Percentiles rank a stretch among this genome's conserved stretches.
Conservation (phyloP, 78 protist species). For the Cavenderia fasciculata region DNA sequence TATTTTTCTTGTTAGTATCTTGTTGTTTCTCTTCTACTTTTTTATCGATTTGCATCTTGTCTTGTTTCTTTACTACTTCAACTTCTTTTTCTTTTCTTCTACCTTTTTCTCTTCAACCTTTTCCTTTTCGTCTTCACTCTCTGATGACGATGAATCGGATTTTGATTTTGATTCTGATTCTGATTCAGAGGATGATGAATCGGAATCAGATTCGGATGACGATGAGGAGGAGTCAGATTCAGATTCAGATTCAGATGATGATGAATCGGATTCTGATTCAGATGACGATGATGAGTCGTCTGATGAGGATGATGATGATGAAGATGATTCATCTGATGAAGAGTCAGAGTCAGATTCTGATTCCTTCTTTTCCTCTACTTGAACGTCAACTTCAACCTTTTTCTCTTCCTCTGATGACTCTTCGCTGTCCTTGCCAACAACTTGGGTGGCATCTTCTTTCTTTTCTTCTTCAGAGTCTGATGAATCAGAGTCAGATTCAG, state of each 20-base stretch:
- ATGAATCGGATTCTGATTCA: no score
- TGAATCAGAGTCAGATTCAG: background rate
- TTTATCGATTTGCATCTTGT: background rate
- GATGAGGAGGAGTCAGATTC: background rate
- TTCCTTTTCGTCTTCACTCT: slow-evolving; percentile 8
- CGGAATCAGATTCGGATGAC: background rate
- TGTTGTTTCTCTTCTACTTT: background rate
- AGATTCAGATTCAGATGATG: no score
- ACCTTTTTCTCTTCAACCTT: background rate
- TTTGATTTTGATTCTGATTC: no score
- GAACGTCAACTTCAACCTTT: slow-evolving; percentile 17
- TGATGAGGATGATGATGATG: background rate
- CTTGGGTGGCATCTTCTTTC: background rate
- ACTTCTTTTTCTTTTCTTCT: background rate
- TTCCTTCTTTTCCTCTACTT: slow-evolving; percentile 8
- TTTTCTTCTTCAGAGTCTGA: background rate
- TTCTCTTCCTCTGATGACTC: slow-evolving; percentile 3
- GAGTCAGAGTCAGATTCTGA: background rate
- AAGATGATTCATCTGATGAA: background rate
- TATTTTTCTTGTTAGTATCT: slow-evolving; percentile 2
- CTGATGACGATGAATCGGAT: background rate
- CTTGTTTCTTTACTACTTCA: background rate
- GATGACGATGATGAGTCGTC: no score
- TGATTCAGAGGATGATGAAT: background rate
- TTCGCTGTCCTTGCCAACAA: slow-evolving; percentile 28